Base-by-base conservation (phyloP, 164 flowering plant species). In the Liriodendron chinense region DNA sequence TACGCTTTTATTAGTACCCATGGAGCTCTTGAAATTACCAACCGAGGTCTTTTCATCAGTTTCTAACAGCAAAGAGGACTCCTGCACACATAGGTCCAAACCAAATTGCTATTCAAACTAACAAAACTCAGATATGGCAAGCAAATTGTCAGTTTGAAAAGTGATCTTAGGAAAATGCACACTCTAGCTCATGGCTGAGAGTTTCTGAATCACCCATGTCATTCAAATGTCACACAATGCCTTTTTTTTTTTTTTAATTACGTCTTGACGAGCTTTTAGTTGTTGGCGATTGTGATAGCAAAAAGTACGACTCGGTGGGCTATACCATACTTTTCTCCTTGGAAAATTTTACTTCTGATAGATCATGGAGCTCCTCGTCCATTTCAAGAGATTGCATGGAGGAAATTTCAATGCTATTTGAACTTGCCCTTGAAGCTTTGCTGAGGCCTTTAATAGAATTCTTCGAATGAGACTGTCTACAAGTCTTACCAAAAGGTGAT, bases 1-100 rank as follows among this genome's bases (percentile, higher is more conserved):
- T 95, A 56, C 83, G 80, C 78, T 93, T 86, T 84, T 91, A 61
- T 23, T 26, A 47, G 93, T 77, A 62, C 80, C 89, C 13, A 18
- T 22, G 12, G 86, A 65, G 61, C 87, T 81, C 68, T 86, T 88
- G 21, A 67, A 47, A 72, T 72, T 69, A 76, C 57, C 73, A 34
- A 25, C 65, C 59, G 80, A 47, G 47, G 71, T 72, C 14, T 65
- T 70, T 65, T 75, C 75, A 75, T 78, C 81, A 47, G 77, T 49
- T 69, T 82, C 82, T 1, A 68, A 82, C 1, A 70, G 62, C 78
- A 71, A 74, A 65, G 76, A 59, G 25, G 81, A 65, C 74, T 78
- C 80, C 93, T 86, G 86, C 72, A 82, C 8, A 23, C 75, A 71
- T 34, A 59, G 71, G 10, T 0, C 66, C 26, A 76, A 28, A 67